phyloP scores from a whole-genome alignment of 495 filamentous ascomycete genomes.

The Aspergillus ostianus region DNA sequence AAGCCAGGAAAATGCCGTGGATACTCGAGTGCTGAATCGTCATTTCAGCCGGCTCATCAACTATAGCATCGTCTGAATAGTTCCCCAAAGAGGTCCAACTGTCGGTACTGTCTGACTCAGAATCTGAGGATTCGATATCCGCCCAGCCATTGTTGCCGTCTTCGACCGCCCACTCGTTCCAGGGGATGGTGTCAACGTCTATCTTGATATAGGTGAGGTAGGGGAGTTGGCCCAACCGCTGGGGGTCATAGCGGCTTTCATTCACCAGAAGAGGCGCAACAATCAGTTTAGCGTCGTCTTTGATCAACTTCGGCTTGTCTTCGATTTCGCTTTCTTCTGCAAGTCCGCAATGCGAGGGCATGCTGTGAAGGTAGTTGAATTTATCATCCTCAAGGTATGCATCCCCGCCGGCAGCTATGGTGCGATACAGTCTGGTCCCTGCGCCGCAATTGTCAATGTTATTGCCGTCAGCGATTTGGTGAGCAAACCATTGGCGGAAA shows the following conservation, averaged over 20 bases:
- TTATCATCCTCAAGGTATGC: constrained; percentile 22
- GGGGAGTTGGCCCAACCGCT: constrained; percentile 17
- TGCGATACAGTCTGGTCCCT: constrained; percentile 32
- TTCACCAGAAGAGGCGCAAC: constrained; percentile 25
- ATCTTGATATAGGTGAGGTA: constrained; percentile 39
- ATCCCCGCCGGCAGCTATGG: constrained; percentile 18
- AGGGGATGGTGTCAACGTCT: constrained; percentile 31
- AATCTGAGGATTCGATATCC: neutral
- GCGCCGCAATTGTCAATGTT: constrained; percentile 28
- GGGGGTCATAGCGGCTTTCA: constrained; percentile 18
- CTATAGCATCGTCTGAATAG: too few species aligned
- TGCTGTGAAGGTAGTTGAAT: constrained; percentile 1
- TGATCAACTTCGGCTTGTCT: constrained; percentile 48
- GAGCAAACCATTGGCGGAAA: neutral
- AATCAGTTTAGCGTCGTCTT: constrained; percentile 23
- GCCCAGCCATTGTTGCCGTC: neutral
- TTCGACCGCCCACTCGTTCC: constrained; percentile 10
- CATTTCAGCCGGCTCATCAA: too few species aligned
- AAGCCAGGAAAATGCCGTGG: neutral
- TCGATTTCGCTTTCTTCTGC: constrained; percentile 31
- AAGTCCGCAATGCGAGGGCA: constrained; percentile 24
- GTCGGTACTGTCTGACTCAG: neutral
- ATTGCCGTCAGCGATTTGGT: neutral
- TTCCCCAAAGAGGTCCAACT: neutral
- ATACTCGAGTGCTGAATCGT: neutral